Percentiles rank a stretch among this genome's conserved stretches.
Conservation (phyloP, 148 eudicot genomes). For the Vaccinium vitisidaea region DNA sequence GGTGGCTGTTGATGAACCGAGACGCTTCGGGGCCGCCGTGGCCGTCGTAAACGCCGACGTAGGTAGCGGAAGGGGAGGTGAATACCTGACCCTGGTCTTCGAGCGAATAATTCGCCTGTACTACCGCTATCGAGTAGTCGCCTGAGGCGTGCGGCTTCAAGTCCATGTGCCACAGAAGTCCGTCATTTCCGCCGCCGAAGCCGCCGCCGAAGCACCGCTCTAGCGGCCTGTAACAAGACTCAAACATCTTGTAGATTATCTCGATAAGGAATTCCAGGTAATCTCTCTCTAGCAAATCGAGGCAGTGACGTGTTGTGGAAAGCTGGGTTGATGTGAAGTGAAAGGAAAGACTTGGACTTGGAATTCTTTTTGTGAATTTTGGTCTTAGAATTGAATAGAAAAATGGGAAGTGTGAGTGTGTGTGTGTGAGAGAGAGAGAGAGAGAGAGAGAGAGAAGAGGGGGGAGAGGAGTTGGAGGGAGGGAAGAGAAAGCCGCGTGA, state of each 20-base stretch:
- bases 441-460: not conserved
- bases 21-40: constrained; percentile 81
- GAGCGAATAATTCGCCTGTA: constrained; percentile 62
- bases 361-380: no score
- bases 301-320: not conserved
- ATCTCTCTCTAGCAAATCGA: not conserved
- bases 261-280: not conserved
- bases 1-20: constrained; percentile 48
- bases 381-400: not conserved
- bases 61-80: constrained; percentile 60
- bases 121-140: constrained; percentile 71
- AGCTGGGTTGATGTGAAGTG: not conserved
- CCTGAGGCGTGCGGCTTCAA: constrained; percentile 67
- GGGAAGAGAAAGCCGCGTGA: not conserved
- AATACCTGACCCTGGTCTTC: constrained; percentile 72
- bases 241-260: constrained; percentile 23
- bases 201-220: constrained; percentile 36
- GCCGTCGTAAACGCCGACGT: constrained; percentile 71
- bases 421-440: not conserved
- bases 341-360: not conserved
- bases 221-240: constrained; percentile 24
- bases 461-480: not conserved
- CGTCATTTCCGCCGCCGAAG: constrained; percentile 15
- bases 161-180: constrained; percentile 61
- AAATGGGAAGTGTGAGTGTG: not conserved